phyloP scores from a whole-genome alignment of 768 basidiomycete species.

The Psilocybe azurescens region DNA sequence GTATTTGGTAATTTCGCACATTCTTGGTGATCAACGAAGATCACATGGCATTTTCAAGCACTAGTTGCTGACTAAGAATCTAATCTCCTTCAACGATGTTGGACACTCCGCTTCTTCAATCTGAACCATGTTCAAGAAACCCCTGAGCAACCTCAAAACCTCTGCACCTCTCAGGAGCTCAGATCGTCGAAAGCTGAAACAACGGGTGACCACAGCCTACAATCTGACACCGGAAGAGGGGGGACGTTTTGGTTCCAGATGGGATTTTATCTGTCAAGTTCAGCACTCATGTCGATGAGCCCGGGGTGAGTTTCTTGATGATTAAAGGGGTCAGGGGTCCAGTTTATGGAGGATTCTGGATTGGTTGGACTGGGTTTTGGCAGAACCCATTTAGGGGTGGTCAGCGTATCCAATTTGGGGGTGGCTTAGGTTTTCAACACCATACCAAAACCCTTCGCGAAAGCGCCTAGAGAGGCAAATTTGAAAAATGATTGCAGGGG shows the following conservation, averaged over 20 bases:
- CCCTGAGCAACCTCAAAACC: constrained; percentile 69
- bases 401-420: too few relatives aligned
- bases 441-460: too few relatives aligned
- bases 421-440: too few relatives aligned
- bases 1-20: constrained; percentile 39
- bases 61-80: constrained; percentile 4
- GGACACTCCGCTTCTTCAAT: neutral
- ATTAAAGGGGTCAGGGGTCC: too few relatives aligned
- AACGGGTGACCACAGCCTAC: constrained; percentile 57
- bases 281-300: constrained; percentile 64
- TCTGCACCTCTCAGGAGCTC: constrained; percentile 78
- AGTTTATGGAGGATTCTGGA: too few relatives aligned
- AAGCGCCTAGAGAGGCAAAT: too few relatives aligned
- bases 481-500: too few relatives aligned
- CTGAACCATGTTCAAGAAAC: constrained; percentile 82
- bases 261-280: constrained; percentile 74
- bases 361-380: too few relatives aligned
- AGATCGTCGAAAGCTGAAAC: constrained; percentile 73
- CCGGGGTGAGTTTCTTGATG: constrained; percentile 53
- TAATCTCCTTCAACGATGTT: neutral
- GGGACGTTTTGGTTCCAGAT: constrained; percentile 75
- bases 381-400: too few relatives aligned
- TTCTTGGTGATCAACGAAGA: constrained; percentile 23
- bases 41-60: constrained; percentile 13
- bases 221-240: constrained; percentile 57